Conservation (phyloP, 495 filamentous ascomycete genomes). For the Hyaloscypha variabilis region DNA sequence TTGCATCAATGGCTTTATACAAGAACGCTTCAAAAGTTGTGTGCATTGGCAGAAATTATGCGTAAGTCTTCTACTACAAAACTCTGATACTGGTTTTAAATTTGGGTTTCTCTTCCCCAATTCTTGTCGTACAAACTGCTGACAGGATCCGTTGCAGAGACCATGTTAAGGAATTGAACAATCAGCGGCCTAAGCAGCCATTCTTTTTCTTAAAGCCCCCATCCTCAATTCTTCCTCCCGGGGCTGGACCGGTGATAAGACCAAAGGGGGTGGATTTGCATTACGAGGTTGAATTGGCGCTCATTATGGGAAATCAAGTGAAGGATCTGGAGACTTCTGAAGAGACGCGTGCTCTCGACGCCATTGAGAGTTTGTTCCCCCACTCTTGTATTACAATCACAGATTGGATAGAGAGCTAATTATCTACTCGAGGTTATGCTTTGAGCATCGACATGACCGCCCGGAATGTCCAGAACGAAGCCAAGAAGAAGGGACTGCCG, state of each 20-base stretch:
- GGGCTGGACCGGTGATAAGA: slow-evolving; percentile 77
- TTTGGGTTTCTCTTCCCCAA: neutral
- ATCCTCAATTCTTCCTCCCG: slow-evolving; percentile 80
- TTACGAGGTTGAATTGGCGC: slow-evolving; percentile 92
- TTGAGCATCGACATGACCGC: slow-evolving; percentile 93
- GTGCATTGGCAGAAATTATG: slow-evolving; percentile 98
- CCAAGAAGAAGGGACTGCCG: slow-evolving; percentile 92
- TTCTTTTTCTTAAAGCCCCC: slow-evolving; percentile 99
- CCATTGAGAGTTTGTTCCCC: slow-evolving; percentile 54
- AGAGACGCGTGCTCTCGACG: slow-evolving; percentile 60
- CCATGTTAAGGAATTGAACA: slow-evolving; percentile 92
- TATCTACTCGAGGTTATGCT: slow-evolving; percentile 59
- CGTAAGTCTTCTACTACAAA: too few relatives aligned
- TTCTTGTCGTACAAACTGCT: neutral
- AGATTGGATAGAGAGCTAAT: too few relatives aligned
- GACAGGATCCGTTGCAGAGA: slow-evolving; percentile 59
- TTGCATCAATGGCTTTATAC: slow-evolving; percentile 60
- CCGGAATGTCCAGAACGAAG: slow-evolving; percentile 90
- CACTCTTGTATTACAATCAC: too few relatives aligned
- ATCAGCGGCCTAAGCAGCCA: slow-evolving; percentile 79
- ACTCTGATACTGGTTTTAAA: too few relatives aligned
- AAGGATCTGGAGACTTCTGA: slow-evolving; percentile 73
- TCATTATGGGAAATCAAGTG: slow-evolving; percentile 80
- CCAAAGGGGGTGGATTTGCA: slow-evolving; percentile 83
- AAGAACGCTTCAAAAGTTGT: slow-evolving; percentile 84